Evolutionary conservation across 495 filamentous ascomycete genomes (phyloP).

Genomic region (Neurospora sp.): DNA sequence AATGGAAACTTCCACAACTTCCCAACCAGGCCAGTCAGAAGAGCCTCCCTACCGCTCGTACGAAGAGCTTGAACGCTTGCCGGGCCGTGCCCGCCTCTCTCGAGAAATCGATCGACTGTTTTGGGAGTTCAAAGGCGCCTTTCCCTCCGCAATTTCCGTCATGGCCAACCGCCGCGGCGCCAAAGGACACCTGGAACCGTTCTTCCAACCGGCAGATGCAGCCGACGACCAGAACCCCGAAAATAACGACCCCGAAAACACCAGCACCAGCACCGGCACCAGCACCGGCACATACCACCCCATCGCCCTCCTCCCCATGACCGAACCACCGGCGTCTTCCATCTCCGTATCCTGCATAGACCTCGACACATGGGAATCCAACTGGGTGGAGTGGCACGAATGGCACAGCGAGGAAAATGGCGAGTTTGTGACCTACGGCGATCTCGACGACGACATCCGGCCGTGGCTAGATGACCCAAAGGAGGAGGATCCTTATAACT

Average conservation of each 20-base stretch:
- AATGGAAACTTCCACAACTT: not conserved
- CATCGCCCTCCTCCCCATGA: slow-evolving; percentile 9
- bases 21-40: not conserved
- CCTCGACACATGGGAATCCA: slow-evolving; percentile 12
- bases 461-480: not conserved
- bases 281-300: slow-evolving; percentile 11
- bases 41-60: not conserved
- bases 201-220: slow-evolving; percentile 2
- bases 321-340: slow-evolving; percentile 14
- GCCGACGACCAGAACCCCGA: not conserved
- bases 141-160: slow-evolving; percentile 15
- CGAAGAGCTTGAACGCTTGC: slow-evolving; percentile 8
- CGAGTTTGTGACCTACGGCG: slow-evolving; percentile 11
- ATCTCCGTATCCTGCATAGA: slow-evolving; percentile 6
- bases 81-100: slow-evolving; percentile 3
- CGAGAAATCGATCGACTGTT: slow-evolving; percentile 12
- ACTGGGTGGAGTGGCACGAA: slow-evolving; percentile 8
- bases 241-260: not conserved
- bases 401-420: slow-evolving; percentile 1
- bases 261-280: not conserved
- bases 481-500: slow-evolving; percentile 6
- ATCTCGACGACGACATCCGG: slow-evolving; percentile 12
- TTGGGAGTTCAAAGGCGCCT: slow-evolving; percentile 12
- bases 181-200: slow-evolving; percentile 9
- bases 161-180: slow-evolving; percentile 7